These are phyloP conservation scores for Fusarium newnesense DNA, from an alignment of 2,329 filamentous ascomycete genomes.

Conservation along the genomic window DNA sequence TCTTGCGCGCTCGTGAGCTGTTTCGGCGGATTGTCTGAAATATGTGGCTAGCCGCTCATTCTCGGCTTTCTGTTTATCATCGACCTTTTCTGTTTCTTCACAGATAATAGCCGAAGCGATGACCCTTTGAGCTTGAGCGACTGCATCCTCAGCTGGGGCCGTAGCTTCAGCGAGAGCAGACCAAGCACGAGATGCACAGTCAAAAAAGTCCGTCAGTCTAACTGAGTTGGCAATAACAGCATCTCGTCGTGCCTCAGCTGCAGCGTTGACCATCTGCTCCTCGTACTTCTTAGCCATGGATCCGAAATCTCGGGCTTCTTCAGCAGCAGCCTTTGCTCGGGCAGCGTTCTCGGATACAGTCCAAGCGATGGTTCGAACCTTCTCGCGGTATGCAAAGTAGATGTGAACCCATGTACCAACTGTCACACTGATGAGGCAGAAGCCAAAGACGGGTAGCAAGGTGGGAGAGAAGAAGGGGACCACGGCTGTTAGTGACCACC, in stretches of 20 bases:
- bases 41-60: conserved; percentile 8
- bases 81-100: conserved; percentile 22
- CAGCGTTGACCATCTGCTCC: conserved; percentile 12
- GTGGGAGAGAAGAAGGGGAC: conserved; percentile 17
- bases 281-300: conserved; percentile 15
- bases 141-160: conserved; percentile 21
- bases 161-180: conserved; percentile 24
- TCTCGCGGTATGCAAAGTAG: conserved; percentile 15
- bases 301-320: conserved; percentile 14
- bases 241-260: conserved; percentile 7
- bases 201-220: conserved; percentile 15
- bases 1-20: conserved; percentile 18
- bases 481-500: conserved; percentile 23
- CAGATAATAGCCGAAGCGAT: conserved; percentile 17
- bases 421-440: conserved; percentile 8
- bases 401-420: conserved; percentile 24
- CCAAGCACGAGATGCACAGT: conserved; percentile 24
- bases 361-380: conserved; percentile 6
- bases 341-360: conserved; percentile 2
- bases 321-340: conserved; percentile 17
- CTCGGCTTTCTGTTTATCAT: conserved; percentile 21
- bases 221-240: conserved; percentile 4
- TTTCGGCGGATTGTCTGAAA: conserved; percentile 26
- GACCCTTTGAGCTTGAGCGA: conserved; percentile 21
- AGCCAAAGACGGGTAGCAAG: conserved; percentile 4